phyloP scores from a whole-genome alignment of 2,329 filamentous ascomycete genomes.

The Cladosporium sp. region DNA sequence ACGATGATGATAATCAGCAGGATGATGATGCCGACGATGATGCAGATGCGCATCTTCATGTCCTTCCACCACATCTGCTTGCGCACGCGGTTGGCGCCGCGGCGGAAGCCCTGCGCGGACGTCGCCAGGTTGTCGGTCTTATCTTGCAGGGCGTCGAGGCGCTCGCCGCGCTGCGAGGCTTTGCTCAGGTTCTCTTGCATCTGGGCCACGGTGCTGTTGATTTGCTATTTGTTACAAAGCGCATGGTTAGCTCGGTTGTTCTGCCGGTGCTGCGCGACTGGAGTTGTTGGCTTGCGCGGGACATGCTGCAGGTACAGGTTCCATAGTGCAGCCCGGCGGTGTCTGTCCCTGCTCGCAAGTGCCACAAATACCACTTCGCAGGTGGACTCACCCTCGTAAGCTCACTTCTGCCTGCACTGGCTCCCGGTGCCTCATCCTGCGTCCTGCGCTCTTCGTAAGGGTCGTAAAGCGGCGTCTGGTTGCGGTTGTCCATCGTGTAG shows the following conservation, averaged over 20 bases:
- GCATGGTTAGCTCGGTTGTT: conserved; percentile 1
- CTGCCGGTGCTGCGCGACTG: background rate
- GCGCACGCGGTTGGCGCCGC: conserved; percentile 92
- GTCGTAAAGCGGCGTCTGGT: background rate
- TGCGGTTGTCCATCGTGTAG: no score
- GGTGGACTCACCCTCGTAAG: conserved; percentile 15
- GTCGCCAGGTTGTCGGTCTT: conserved; percentile 92
- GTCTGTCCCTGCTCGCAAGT: background rate
- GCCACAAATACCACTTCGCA: background rate
- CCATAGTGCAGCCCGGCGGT: background rate
- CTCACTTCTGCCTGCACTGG: background rate
- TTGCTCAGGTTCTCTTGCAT: conserved; percentile 99
- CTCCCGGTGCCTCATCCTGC: background rate
- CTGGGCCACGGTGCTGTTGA: conserved; percentile 89
- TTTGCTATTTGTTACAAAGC: conserved; percentile 67
- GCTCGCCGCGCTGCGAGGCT: conserved; percentile 88
- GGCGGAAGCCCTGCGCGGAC: conserved; percentile 92
- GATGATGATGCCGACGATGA: conserved; percentile 87
- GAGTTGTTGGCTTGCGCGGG: background rate
- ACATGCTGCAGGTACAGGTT: background rate
- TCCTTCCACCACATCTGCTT: conserved; percentile 99
- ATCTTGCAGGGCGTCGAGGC: conserved; percentile 83
- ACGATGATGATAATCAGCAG: conserved; percentile 93
- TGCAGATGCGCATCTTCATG: conserved; percentile 99
- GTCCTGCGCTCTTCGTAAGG: background rate